Percentiles rank a stretch among this genome's conserved stretches.
phyloP scores from a whole-genome alignment of 2,329 filamentous ascomycete genomes.

The Aspergillus sojae region DNA sequence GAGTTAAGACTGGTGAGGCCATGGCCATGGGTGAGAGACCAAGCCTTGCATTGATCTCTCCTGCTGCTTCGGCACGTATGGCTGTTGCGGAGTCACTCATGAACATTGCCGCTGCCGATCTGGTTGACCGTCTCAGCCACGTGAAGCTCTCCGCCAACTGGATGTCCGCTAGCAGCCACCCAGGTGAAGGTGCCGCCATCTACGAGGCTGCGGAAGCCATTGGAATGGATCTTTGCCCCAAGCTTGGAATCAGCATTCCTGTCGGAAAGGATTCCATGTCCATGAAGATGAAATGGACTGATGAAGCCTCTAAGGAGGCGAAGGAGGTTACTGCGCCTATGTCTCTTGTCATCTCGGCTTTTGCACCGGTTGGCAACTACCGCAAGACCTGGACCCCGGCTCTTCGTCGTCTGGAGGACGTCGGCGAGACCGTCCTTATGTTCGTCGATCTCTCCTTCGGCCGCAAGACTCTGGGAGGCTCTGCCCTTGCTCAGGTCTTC shows the following conservation, averaged over 20 bases:
- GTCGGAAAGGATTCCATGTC: constrained; percentile 98
- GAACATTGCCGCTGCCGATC: constrained; percentile 83
- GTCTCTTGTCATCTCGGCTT: constrained; percentile 88
- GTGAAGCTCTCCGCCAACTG: constrained; percentile 94
- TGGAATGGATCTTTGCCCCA: constrained; percentile 86
- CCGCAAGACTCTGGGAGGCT: constrained; percentile 82
- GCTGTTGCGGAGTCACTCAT: constrained; percentile 90
- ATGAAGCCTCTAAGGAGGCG: constrained; percentile 63
- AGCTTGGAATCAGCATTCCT: constrained; percentile 88
- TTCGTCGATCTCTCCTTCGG: constrained; percentile 88
- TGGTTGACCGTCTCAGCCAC: constrained; percentile 72
- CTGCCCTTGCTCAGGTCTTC: constrained; percentile 86
- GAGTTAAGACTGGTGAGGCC: constrained; percentile 82
- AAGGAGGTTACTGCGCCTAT: constrained; percentile 92
- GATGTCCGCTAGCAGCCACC: constrained; percentile 96
- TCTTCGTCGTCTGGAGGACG: constrained; percentile 78
- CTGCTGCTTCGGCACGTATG: constrained; percentile 91
- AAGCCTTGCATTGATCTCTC: constrained; percentile 82
- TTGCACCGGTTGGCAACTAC: constrained; percentile 79
- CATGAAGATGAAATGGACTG: constrained; percentile 97
- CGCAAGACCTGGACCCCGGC: constrained; percentile 92
- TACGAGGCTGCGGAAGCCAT: constrained; percentile 94
- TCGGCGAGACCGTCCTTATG: constrained; percentile 84
- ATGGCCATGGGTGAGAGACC: constrained; percentile 97
- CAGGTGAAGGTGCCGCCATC: constrained; percentile 86